Percentiles rank a stretch among this genome's conserved stretches.
phyloP scores from a whole-genome alignment of 306 rosid species.

The Citrullus mucosospermus region DNA sequence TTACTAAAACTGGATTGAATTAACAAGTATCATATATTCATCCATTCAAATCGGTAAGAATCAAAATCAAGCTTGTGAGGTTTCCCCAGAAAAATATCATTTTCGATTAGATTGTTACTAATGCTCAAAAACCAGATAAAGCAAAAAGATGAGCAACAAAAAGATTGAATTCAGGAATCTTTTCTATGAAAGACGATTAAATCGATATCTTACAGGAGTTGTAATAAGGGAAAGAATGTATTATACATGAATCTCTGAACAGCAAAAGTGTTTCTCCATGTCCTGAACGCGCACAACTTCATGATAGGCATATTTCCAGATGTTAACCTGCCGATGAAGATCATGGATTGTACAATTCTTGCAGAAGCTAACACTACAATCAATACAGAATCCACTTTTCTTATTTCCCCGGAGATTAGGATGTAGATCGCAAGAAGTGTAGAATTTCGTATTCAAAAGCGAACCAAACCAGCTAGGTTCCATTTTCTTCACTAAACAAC shows the following conservation, averaged over 20 bases:
- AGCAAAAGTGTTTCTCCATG: conserved; percentile 49
- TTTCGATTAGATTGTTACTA: neutral
- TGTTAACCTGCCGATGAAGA: conserved; percentile 58
- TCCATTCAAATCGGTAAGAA: neutral
- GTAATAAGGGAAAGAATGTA: neutral
- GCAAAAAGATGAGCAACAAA: neutral
- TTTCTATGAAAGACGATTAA: neutral
- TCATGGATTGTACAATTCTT: conserved; percentile 64
- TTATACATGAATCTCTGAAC: conserved; percentile 75
- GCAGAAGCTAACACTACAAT: conserved; percentile 55
- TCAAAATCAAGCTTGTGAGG: neutral
- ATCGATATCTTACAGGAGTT: neutral
- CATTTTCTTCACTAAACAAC: conserved; percentile 17
- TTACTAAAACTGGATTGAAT: neutral
- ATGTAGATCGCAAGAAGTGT: conserved; percentile 52
- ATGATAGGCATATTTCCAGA: conserved; percentile 68
- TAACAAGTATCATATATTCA: neutral
- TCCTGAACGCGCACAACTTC: conserved; percentile 78
- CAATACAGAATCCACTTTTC: conserved; percentile 69
- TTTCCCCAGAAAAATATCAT: neutral
- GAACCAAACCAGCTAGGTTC: conserved; percentile 47
- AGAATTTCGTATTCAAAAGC: conserved; percentile 46
- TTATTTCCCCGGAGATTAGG: conserved; percentile 42
- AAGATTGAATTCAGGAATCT: neutral
- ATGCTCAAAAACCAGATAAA: neutral